A percentile compares a stretch with the other conserved stretches of the same genome.
phyloP scores from a whole-genome alignment of 768 basidiomycete species.

The Sporobolomyces roseus region DNA sequence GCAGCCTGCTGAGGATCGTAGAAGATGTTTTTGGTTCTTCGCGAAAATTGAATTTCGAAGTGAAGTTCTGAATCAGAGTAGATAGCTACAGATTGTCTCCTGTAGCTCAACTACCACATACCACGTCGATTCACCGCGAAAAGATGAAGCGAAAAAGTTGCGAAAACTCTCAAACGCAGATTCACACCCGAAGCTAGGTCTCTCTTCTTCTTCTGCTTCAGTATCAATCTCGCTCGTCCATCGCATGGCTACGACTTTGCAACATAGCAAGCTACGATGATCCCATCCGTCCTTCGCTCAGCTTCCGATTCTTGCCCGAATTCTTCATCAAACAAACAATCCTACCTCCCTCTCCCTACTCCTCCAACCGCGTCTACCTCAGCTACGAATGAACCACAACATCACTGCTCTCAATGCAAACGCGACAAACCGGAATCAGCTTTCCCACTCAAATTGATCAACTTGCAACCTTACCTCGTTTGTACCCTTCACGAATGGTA shows the following conservation, averaged over 20 bases:
- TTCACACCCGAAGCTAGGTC: too few relatives aligned
- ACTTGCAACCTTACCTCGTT: conserved; percentile 30
- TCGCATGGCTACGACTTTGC: neutral
- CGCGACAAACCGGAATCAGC: neutral
- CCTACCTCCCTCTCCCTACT: neutral
- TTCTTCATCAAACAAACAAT: neutral
- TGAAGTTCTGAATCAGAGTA: too few relatives aligned
- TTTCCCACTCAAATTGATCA: conserved; percentile 22
- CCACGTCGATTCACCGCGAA: too few relatives aligned
- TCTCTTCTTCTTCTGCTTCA: too few relatives aligned
- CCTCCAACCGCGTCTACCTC: conserved; percentile 7
- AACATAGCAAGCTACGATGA: neutral
- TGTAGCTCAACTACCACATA: too few relatives aligned
- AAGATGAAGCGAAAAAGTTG: too few relatives aligned
- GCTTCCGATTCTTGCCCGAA: neutral
- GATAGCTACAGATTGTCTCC: too few relatives aligned
- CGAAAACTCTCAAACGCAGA: too few relatives aligned
- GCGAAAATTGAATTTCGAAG: too few relatives aligned
- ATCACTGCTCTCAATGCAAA: conserved; percentile 36
- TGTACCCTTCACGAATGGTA: conserved; percentile 34
- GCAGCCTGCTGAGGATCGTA: too few relatives aligned
- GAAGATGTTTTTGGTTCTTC: too few relatives aligned
- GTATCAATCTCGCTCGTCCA: too few relatives aligned
- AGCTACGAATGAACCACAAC: neutral
- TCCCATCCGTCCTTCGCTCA: neutral